Percentiles rank a stretch among this genome's conserved stretches.
Conservation (phyloP, 331 rosid species). For the Telfairia occidentalis region DNA sequence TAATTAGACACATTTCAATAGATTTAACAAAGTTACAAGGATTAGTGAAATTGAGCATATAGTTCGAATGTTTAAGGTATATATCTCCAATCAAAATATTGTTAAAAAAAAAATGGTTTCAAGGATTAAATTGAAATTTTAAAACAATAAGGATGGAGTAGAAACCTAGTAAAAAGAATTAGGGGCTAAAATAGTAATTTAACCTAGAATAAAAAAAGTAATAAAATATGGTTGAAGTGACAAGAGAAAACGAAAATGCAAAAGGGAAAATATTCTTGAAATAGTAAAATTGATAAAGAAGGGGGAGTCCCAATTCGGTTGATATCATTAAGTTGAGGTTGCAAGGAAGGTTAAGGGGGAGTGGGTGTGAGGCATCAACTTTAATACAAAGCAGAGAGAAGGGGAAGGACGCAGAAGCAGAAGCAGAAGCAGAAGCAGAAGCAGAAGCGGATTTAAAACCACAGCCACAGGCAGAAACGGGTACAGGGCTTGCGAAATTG, state of each 20-base stretch:
- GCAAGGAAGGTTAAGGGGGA: background rate
- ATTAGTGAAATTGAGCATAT: too few species aligned
- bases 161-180: background rate
- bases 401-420: background rate
- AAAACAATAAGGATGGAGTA: background rate
- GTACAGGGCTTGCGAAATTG: background rate
- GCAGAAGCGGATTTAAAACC: background rate
- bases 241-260: too few species aligned
- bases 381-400: background rate
- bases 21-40: too few species aligned
- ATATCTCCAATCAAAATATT: too few species aligned
- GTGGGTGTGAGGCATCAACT: background rate
- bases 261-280: background rate
- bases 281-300: conserved; percentile 3
- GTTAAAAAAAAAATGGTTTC: too few species aligned
- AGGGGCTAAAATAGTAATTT: background rate
- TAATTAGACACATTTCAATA: too few species aligned
- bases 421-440: background rate
- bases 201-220: background rate
- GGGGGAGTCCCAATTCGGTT: background rate
- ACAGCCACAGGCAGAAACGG: background rate
- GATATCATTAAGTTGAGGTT: background rate
- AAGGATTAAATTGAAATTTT: background rate
- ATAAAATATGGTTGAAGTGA: too few species aligned
- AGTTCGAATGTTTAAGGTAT: too few species aligned